Evolutionary conservation across 805 yeast species (phyloP).

Genomic region (Candida koratica): DNA sequence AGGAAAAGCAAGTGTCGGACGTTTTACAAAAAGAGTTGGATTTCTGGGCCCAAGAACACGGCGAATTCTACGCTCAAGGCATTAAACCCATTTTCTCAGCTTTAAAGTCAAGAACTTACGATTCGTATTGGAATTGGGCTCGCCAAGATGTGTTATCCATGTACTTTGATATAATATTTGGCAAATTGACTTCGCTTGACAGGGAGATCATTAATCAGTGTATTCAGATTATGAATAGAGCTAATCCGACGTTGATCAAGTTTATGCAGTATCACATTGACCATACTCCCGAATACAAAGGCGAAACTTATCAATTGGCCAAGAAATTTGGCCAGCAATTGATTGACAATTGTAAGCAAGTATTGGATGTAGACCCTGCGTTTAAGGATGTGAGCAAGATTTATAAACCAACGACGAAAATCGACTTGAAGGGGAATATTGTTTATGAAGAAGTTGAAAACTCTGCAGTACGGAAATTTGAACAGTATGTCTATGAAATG

Average conservation of each 20-base stretch:
- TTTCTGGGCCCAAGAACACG: conserved; percentile 76
- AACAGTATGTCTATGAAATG: conserved; percentile 94
- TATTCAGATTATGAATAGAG: conserved; percentile 95
- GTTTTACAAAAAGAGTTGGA: conserved; percentile 88
- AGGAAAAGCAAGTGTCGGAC: conserved; percentile 79
- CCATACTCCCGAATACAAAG: conserved; percentile 75
- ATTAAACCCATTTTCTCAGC: conserved; percentile 86
- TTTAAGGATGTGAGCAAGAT: conserved; percentile 93
- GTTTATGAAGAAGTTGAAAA: conserved; percentile 81
- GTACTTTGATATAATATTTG: conserved; percentile 95
- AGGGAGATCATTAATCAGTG: conserved; percentile 96
- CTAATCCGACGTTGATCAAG: conserved; percentile 87
- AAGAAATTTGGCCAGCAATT: conserved; percentile 87
- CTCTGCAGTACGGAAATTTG: conserved; percentile 88
- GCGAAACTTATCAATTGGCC: conserved; percentile 90
- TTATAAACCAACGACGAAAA: conserved; percentile 88
- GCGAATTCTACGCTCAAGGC: conserved; percentile 91
- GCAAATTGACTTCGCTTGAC: conserved; percentile 84
- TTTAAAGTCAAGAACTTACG: conserved; percentile 91
- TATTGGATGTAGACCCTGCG: conserved; percentile 74
- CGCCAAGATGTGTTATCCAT: conserved; percentile 92
- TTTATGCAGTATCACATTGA: conserved; percentile 93
- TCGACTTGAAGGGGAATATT: conserved; percentile 85
- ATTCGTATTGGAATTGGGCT: conserved; percentile 99
- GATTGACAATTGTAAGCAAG: conserved; percentile 93